Base-by-base conservation (phyloP, 2,329 filamentous ascomycete genomes). In the Fusarium paranaense region DNA sequence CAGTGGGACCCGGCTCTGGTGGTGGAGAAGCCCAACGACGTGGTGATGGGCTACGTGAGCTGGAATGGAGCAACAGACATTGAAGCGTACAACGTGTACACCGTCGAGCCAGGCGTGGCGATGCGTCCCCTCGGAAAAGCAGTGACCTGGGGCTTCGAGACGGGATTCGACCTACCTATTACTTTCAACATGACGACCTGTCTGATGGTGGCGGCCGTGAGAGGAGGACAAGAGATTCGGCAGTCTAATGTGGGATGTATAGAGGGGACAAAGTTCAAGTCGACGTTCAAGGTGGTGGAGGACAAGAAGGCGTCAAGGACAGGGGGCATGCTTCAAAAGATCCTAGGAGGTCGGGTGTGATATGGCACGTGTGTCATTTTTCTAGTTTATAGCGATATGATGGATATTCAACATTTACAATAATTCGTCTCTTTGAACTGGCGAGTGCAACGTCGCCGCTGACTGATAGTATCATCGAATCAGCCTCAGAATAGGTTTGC, bases 21-120 rank as follows among this genome's bases (percentile, higher is more conserved):
- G 0, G 14, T 77, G 0, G 76, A 79, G 14, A 71, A 66, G 37
- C 47, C 20, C 1, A n/a, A 22, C 1, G 60, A 64, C 0, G 35
- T 37, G 0, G 35, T 72, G 0, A 42, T 63, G 1, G 75, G 71
- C 5, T 79, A 73, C 20, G 73, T 79, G 2, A 77, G 72, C 58
- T 79, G 78, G 78, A 79, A 79, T 38, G 78, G 78, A 0, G 78
- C 76, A 4, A 79, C 78, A 0, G 78, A 79, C 4, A 70, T 79
- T 2, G 70, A 78, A 1, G 13, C 56, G 1, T 79, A 77, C 70
- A 76, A 76, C 10, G 47, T 79, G 0, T 79, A 79, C 32, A 11
- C 60, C 0, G 37, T 71, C 0, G 64, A 72, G 8, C 33, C 45
- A 9, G 66, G 65, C 18, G 33, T 37, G 1, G 56, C 35, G 2